phyloP scores from a whole-genome alignment of 2,329 filamentous ascomycete genomes.

The Raffaelea deltoideospora region DNA sequence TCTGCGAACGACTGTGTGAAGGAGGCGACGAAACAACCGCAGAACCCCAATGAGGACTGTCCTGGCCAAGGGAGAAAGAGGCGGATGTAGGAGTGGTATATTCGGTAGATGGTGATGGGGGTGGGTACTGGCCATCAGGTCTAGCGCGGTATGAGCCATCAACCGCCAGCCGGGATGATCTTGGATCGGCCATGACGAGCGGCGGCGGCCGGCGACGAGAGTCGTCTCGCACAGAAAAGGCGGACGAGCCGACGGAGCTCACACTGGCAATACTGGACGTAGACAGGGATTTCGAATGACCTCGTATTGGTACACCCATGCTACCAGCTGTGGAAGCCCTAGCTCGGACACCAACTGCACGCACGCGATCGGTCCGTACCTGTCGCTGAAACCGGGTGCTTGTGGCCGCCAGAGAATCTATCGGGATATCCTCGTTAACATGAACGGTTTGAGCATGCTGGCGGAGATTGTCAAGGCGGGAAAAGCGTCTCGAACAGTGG shows the following conservation, averaged over 20 bases:
- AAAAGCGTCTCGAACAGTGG: slow-evolving; percentile 86
- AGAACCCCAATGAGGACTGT: slow-evolving; percentile 61
- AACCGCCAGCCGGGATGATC: slow-evolving; percentile 48
- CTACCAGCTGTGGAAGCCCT: slow-evolving; percentile 67
- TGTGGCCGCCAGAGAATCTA: slow-evolving; percentile 82
- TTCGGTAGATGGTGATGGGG: slow-evolving; percentile 55
- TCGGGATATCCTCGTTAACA: slow-evolving; percentile 91
- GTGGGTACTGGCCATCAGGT: slow-evolving; percentile 48
- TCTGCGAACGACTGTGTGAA: slow-evolving; percentile 52
- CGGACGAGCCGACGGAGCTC: slow-evolving; percentile 54
- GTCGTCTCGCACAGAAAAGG: slow-evolving; percentile 50
- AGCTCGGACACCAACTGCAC: slow-evolving; percentile 55
- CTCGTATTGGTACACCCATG: slow-evolving; percentile 52
- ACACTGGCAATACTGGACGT: slow-evolving; percentile 69
- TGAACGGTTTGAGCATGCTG: slow-evolving; percentile 98
- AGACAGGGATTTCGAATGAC: slow-evolving; percentile 75
- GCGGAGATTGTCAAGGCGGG: slow-evolving; percentile 81
- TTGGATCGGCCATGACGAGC: slow-evolving; percentile 65
- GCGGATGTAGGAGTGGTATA: slow-evolving; percentile 74
- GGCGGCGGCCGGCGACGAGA: slow-evolving; percentile 61
- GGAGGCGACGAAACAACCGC: slow-evolving; percentile 58
- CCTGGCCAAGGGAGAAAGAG: slow-evolving; percentile 62
- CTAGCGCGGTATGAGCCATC: slow-evolving; percentile 50
- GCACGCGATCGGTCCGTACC: slow-evolving; percentile 64
- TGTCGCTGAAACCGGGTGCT: slow-evolving; percentile 87